Evolutionary conservation across 1,284 basidiomycete species (phyloP).

Genomic region (Ganoderma sinense): DNA sequence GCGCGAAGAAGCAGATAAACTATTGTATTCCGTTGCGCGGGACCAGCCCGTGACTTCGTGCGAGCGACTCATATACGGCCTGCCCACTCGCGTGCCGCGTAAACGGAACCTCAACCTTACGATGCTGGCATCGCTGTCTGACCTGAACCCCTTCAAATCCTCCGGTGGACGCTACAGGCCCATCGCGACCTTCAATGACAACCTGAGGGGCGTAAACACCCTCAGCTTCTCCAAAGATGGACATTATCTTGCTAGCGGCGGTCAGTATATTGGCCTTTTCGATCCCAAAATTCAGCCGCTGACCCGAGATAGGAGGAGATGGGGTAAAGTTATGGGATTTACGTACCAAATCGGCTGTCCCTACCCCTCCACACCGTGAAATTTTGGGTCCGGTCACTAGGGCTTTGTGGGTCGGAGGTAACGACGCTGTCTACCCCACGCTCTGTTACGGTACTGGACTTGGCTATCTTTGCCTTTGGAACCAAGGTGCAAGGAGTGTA

Average conservation of each 20-base stretch:
- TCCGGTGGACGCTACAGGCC: background rate
- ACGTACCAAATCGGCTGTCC: background rate
- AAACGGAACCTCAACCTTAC: background rate
- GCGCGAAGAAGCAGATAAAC: background rate
- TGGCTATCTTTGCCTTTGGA: conserved; percentile 5
- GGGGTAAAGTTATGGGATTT: background rate
- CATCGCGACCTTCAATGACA: background rate
- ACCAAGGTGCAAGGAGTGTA: background rate
- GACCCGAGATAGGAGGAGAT: background rate
- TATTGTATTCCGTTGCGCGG: background rate
- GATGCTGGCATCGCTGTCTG: background rate
- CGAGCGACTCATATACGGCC: background rate
- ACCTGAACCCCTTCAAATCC: background rate
- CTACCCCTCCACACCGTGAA: background rate
- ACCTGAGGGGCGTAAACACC: background rate
- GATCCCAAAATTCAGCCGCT: background rate
- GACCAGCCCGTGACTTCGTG: background rate
- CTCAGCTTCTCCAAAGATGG: conserved; percentile 5
- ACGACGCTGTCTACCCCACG: background rate
- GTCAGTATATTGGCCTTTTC: background rate
- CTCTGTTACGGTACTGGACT: conserved; percentile 11
- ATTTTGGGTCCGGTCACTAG: background rate
- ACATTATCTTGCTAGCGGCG: conserved; percentile 6
- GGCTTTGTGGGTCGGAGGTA: conserved; percentile 1
- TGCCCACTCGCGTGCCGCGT: background rate